Percentiles rank a stretch among this genome's conserved stretches.
phyloP scores from a whole-genome alignment of 2,329 filamentous ascomycete species.

The Trichocomaceae sp. region DNA sequence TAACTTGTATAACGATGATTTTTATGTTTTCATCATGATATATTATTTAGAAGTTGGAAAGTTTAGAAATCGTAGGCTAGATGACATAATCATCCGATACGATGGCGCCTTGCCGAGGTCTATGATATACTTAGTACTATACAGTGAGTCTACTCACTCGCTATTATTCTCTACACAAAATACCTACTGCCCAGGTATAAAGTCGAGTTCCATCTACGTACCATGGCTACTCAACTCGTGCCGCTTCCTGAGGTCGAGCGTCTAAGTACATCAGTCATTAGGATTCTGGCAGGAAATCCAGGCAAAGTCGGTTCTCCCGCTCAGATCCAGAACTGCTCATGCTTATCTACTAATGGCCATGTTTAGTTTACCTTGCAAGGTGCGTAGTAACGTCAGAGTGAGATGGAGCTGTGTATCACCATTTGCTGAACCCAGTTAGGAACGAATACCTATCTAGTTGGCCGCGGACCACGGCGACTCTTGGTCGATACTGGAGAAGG shows the following conservation, averaged over 20 bases:
- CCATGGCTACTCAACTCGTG: slow-evolving; percentile 57
- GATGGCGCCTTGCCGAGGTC: slow-evolving; percentile 17
- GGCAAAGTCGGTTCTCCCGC: slow-evolving; percentile 55
- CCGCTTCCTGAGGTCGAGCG: slow-evolving; percentile 67
- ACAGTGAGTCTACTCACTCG: neutral
- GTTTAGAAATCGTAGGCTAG: neutral
- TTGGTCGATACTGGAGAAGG: slow-evolving; percentile 91
- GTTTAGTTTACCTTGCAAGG: slow-evolving; percentile 55
- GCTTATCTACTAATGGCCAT: neutral
- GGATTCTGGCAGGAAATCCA: slow-evolving; percentile 86
- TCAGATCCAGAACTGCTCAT: neutral
- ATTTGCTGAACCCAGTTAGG: slow-evolving; percentile 35
- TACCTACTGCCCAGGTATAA: too few species aligned
- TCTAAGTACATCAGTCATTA: slow-evolving; percentile 69
- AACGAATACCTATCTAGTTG: slow-evolving; percentile 93
- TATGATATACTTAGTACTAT: neutral
- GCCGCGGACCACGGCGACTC: slow-evolving; percentile 64
- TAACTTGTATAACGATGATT: slow-evolving; percentile 32
- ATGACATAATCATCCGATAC: slow-evolving; percentile 13
- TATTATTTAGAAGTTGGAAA: too few species aligned
- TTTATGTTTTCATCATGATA: slow-evolving; percentile 21
- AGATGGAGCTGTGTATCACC: neutral
- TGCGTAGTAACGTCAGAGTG: slow-evolving; percentile 17
- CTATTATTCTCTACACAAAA: neutral
- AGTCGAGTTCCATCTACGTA: neutral